phyloP scores from a whole-genome alignment of 2,329 filamentous ascomycete genomes.

The Raffaelea deltoideospora region DNA sequence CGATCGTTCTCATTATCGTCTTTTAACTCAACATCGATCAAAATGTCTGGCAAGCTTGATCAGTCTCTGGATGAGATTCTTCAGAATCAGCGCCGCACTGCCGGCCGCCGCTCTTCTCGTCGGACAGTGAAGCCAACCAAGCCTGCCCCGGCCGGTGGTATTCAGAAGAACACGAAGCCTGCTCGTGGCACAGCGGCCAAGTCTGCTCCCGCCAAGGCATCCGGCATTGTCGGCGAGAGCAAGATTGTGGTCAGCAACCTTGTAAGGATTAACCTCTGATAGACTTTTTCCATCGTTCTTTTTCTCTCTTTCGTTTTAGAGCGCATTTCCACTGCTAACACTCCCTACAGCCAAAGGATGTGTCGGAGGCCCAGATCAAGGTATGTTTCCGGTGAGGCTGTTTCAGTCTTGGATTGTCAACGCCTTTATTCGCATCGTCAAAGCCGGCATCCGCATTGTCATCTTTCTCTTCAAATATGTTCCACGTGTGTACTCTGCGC shows the following conservation, averaged over 20 bases:
- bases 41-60: slow-evolving; percentile 89
- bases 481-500: no score
- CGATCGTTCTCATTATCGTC: neutral
- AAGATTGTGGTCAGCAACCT: slow-evolving; percentile 98
- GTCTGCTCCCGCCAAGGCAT: slow-evolving; percentile 48
- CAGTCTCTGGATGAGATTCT: slow-evolving; percentile 96
- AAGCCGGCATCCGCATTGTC: slow-evolving; percentile 11
- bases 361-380: slow-evolving; percentile 96
- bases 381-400: slow-evolving; percentile 93
- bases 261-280: slow-evolving; percentile 42
- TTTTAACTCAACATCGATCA: slow-evolving; percentile 18
- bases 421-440: slow-evolving; percentile 17
- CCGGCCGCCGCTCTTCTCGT: slow-evolving; percentile 33
- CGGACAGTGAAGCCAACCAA: slow-evolving; percentile 38
- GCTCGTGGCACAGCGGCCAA: slow-evolving; percentile 44
- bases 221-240: slow-evolving; percentile 54
- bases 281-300: neutral
- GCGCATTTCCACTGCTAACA: no score
- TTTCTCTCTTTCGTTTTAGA: neutral
- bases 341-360: slow-evolving; percentile 65
- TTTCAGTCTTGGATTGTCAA: slow-evolving; percentile 55
- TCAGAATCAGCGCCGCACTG: slow-evolving; percentile 53
- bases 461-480: slow-evolving; percentile 12
- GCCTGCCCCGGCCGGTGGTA: slow-evolving; percentile 64
- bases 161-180: slow-evolving; percentile 61